Base-by-base conservation (phyloP, 192 early-diverging fungal species). In the Coemansia sp. region DNA sequence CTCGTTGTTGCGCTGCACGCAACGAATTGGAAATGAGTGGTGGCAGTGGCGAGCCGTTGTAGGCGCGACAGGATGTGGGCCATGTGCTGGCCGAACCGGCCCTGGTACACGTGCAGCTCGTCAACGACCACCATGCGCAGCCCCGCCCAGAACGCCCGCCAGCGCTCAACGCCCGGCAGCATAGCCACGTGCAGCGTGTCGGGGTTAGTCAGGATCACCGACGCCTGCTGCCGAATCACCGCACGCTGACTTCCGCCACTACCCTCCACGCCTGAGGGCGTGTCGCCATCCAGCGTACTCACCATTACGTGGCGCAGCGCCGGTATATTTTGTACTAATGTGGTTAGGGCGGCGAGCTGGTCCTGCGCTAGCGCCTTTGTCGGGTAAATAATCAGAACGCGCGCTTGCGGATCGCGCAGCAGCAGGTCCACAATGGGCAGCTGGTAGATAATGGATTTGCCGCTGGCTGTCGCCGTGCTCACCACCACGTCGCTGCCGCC, bases 291-390 rank as follows among this genome's bases (percentile, higher is more conserved):
- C 9, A 75, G 29, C 17, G 70, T 65, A 24, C 75, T 73, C 4
- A 87, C 75, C 36, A 70, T 37, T 0, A 86, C 66, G 14, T 73
- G 31, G 5, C 34, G 29, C 6, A 88, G 48, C 19, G 57, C 45
- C 3, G 78, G 77, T n/a, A 76, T 56, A 0, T 21, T 17, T 2
- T 24, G 4, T 0, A 88, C 34, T 2, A 89, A 66, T 7, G 51
- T 41, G 8, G 63, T 59, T 4, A 94, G 68, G 3, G 88, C 67
- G 14, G 72, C 64, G 13, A 85, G 78, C 73, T 95, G 93, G 78
- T 95, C 92, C 69, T 93, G 92, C 0, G 92, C 89, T 8, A 95
- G 75, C 9, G 93, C 91, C 64, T 94, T 93, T 9, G 93, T 95
- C 7, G 93, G 93, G 61, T 90, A 93, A 2, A 95, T 66, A 19